Evolutionary conservation across 768 basidiomycete genomes (phyloP), one percentile per base, ranked within the genome.

Genomic region (Tylopilus balloui): DNA sequence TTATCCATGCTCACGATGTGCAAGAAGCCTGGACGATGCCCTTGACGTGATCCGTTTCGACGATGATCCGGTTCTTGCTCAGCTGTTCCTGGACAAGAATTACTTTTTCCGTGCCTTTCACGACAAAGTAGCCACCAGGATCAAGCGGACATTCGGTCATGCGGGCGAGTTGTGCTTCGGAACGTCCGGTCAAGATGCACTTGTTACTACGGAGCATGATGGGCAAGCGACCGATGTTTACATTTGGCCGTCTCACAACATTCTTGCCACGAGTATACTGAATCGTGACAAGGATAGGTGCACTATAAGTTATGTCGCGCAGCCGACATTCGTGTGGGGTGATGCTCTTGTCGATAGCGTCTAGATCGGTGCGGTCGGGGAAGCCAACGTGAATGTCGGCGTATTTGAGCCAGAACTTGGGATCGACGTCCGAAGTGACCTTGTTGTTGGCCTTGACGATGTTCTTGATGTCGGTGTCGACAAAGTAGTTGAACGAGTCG

Each of bases 51-150:
- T 98, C 96, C 6, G 86, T 88, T 73, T 98, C 96, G 53, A 99
- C 96, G 57, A 99, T 97, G 64, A 99, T 99, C 35, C 96, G 81
- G 68, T 99, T 98, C 77, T 98, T 98, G 77, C 91, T 94, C 62
- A 98, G 71, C 71, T 99, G 96, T 66, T 98, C 96, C 68, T 99
- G 96, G 7, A 99, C 95, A 53, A 99, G 75, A 57, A 99, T 99
- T 59, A 99, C 96, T 71, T 98, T 99, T 71, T 99, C 95, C 36
- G 95, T 99, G 31, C 95, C 95, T 70, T 94, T 97, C 44, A 99
- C 96, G 50, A 99, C 87, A 68, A 99, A 99, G 66, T 98, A 98
- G 4, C 96, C 96, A n/a, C 96, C 96, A 11, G 96, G 95, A 71
- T 99, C 96, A 50, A 98, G 76, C 3, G 96, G 96, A 67, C 96